Evolutionary conservation across 495 filamentous ascomycete genomes (phyloP).

Genomic region (Viridothelium virens): DNA sequence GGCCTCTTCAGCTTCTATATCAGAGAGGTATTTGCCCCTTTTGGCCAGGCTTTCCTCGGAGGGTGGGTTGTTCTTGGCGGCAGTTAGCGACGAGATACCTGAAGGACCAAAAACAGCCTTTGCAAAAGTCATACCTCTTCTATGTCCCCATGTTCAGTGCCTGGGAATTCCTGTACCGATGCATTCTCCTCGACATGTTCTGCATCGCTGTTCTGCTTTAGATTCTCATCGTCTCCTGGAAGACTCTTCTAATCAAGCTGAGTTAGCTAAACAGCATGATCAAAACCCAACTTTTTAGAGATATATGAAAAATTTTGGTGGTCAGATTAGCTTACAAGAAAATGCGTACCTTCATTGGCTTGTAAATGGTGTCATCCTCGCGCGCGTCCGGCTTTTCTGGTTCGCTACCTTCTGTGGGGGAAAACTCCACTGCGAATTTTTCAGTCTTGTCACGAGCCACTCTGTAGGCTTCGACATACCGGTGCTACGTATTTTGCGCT

Average conservation of each 20-base stretch:
- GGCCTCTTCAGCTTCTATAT: slow-evolving; percentile 11
- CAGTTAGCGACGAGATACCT: neutral
- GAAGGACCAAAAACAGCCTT: too few relatives aligned
- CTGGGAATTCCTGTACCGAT: neutral
- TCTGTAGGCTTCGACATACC: neutral
- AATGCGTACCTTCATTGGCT: neutral
- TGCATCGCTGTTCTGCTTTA: neutral
- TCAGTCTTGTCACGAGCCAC: neutral
- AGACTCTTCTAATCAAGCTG: too few relatives aligned
- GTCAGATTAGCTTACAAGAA: neutral
- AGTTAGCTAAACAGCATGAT: too few relatives aligned
- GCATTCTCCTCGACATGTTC: neutral
- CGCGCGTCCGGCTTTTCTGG: neutral
- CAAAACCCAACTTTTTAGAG: neutral
- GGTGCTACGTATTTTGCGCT: neutral
- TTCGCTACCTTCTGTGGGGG: neutral
- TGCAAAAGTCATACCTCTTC: neutral
- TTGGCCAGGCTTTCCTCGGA: neutral
- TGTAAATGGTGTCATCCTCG: neutral
- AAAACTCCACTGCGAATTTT: neutral
- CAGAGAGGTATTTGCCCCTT: neutral
- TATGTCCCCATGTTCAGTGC: too few relatives aligned
- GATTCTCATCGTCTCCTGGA: too few relatives aligned
- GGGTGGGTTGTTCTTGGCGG: neutral
- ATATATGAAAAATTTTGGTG: neutral